These are phyloP conservation scores for Nyssa sinensis DNA, from an alignment of 148 eudicot genomes.

Conservation along the genomic window DNA sequence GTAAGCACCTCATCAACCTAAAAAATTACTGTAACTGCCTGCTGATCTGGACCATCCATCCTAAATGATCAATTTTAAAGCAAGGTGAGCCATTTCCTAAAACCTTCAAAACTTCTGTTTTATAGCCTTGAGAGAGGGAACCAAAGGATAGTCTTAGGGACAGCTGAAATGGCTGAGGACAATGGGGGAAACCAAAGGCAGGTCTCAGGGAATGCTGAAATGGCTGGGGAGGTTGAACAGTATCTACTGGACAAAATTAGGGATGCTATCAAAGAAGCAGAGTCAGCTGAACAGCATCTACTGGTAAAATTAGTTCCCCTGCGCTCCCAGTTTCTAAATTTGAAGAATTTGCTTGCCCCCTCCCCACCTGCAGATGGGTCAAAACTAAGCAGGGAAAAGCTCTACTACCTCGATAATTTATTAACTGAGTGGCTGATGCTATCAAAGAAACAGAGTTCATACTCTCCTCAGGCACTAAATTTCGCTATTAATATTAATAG, in stretches of 20 bases:
- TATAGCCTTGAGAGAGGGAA: neutral
- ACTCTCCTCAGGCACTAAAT: neutral
- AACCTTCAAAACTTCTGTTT: neutral
- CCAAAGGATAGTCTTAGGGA: too few species aligned
- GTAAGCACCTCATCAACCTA: too few species aligned
- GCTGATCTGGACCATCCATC: neutral
- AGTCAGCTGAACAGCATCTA: neutral
- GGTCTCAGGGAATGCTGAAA: neutral
- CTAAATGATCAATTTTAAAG: neutral
- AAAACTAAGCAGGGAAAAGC: slow-evolving; percentile 14
- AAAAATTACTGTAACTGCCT: too few species aligned
- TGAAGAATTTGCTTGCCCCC: neutral
- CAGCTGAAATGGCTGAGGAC: too few species aligned
- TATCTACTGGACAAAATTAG: slow-evolving; percentile 5
- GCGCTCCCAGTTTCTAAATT: neutral
- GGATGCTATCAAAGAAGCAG: neutral
- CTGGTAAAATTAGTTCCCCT: neutral
- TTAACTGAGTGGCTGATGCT: slow-evolving; percentile 20
- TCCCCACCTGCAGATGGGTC: neutral
- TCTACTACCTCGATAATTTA: slow-evolving; percentile 19
- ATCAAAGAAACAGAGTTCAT: neutral
- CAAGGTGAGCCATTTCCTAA: slow-evolving; percentile 2
- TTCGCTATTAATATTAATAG: neutral
- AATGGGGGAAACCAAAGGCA: too few species aligned
- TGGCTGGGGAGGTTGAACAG: slow-evolving; percentile 15